These are phyloP conservation scores for Pythium phragmiticola DNA, from an alignment of 352 stramenopile species.

Conservation along the genomic window DNA sequence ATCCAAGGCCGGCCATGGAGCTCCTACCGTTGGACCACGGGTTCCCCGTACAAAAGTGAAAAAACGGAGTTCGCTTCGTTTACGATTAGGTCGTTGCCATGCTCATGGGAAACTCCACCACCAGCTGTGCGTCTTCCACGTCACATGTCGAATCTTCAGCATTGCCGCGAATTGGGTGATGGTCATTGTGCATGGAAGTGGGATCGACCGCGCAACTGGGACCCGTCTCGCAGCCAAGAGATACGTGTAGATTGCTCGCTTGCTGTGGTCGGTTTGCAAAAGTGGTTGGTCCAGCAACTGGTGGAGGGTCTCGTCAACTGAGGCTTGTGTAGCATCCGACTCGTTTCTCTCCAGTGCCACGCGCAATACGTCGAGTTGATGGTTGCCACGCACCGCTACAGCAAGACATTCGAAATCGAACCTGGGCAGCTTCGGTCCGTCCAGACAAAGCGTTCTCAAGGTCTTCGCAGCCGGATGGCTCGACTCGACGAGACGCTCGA, in stretches of 20 bases:
- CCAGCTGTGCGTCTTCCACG: background rate
- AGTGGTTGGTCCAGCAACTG: background rate
- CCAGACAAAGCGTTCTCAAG: background rate
- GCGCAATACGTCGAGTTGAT: background rate
- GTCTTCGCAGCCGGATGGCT: background rate
- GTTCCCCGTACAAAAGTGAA: background rate
- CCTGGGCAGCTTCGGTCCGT: background rate
- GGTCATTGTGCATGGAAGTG: background rate
- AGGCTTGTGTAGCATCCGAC: background rate
- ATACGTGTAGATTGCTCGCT: background rate
- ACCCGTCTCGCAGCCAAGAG: background rate
- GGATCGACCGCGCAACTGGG: background rate
- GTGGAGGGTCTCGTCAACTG: background rate
- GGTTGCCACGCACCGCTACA: background rate
- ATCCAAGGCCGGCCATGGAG: too few relatives aligned
- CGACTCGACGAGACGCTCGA: background rate
- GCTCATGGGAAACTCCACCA: background rate
- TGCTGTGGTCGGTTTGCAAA: background rate
- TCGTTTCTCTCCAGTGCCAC: background rate
- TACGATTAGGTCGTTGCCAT: too few relatives aligned
- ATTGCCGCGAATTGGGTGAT: background rate
- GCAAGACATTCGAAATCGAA: background rate
- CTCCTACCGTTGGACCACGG: too few relatives aligned
- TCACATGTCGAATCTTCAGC: background rate
- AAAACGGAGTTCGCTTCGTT: background rate